Base-by-base conservation (phyloP, 2,329 filamentous ascomycete genomes). In the Neopestalotiopsis sp. region DNA sequence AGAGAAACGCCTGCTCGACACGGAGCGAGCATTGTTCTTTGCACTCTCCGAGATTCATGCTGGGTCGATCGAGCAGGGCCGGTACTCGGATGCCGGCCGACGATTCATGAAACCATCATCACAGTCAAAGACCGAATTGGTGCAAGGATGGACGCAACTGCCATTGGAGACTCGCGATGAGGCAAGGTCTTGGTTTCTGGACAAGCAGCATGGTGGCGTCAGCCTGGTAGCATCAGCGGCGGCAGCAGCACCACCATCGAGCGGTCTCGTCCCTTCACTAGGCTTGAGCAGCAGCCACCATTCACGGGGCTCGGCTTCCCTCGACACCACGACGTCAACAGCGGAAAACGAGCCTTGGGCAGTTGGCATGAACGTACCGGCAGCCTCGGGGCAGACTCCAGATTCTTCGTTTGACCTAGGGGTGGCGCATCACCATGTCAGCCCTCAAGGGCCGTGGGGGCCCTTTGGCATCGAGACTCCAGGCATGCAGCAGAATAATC, bases 11-110 rank as follows among this genome's bases (percentile, higher is more conserved):
- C 69, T 74, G 34, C 70, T 67, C 28, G 73, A 70, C 68, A 74
- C 70, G 32, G 71, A 70, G 64, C 67, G 65, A 58, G 70, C 70
- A 57, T 66, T 69, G 32, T 74, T 69, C 68, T 69, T 57, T 58
- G 70, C 65, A n/a, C 67, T 73, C 56, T 68, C 66, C 58, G 72
- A 71, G 68, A 57, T 73, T 61, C 68, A 69, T 71, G 71, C 53
- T 71, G 78, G 69, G 1, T 59, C 53, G 20, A 34, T 63, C 10
- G 57, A 59, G 12, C 57, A 45, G 24, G 79, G 80, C 20, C 82
- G 85, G 69, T 79, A 85, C 34, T 53, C 62, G 7, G 53, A 42
- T 24, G 49, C 67, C 5, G 49, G 59, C 10, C 20, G 34, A 10
- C 49, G 40, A n/a, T 20, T 53, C 5, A 62, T 53, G 30, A 69